phyloP scores from a whole-genome alignment of 78 protist species.

The Polysphondylium violaceum region DNA sequence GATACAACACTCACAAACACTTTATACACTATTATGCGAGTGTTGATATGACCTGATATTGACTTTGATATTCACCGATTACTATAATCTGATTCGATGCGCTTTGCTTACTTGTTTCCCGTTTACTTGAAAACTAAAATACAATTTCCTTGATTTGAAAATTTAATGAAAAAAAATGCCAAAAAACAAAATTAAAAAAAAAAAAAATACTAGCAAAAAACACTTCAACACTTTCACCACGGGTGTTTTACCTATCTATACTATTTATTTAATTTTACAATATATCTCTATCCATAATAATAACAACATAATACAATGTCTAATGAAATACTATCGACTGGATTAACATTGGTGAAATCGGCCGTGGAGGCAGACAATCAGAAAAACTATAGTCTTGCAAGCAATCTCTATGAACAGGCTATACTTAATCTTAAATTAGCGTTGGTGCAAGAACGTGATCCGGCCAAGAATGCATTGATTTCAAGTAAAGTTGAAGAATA shows the following conservation, averaged over 20 bases:
- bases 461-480: conserved; percentile 36
- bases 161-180: neutral
- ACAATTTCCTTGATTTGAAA: no score
- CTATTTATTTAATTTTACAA: neutral
- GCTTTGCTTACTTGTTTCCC: no score
- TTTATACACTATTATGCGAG: no score
- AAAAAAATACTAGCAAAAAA: no score
- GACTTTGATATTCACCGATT: no score
- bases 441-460: conserved; percentile 37
- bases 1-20: no score
- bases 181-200: neutral
- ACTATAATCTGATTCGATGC: no score
- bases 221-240: no score
- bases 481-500: conserved; percentile 63
- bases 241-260: no score
- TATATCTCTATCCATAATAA: neutral
- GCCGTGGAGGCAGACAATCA: conserved; percentile 73
- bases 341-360: conserved; percentile 49
- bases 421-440: conserved; percentile 62
- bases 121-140: no score
- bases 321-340: conserved; percentile 56
- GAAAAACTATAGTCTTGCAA: conserved; percentile 44
- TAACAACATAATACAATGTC: conserved; percentile 18
- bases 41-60: no score
- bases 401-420: conserved; percentile 64